phyloP scores from a whole-genome alignment of 352 stramenopile species.

The Elongisporangium anandrum region DNA sequence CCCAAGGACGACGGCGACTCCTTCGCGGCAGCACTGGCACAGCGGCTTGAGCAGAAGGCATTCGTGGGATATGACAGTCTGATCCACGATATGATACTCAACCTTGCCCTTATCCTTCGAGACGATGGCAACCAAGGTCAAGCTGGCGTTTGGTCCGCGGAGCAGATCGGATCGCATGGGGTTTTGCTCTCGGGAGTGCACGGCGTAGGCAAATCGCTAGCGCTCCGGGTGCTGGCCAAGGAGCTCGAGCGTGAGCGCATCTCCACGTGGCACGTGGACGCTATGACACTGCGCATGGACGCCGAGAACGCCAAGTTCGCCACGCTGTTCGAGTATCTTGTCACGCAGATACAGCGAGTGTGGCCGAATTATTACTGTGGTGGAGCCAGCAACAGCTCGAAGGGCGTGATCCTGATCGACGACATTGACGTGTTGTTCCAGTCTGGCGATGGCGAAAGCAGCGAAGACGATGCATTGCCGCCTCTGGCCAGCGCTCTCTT shows the following conservation, averaged over 20 bases:
- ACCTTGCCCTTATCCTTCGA: constrained; percentile 44
- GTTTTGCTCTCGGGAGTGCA: constrained; percentile 57
- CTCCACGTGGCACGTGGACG: constrained; percentile 20
- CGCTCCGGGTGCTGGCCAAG: constrained; percentile 20
- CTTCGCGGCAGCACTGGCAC: constrained; percentile 18
- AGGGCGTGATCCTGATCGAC: constrained; percentile 60
- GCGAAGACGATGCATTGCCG: constrained; percentile 24
- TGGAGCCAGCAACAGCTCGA: constrained; percentile 2
- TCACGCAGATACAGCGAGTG: constrained; percentile 25
- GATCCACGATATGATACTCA: constrained; percentile 48
- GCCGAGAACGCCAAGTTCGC: constrained; percentile 34
- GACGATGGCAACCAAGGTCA: constrained; percentile 1
- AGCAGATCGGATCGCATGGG: constrained; percentile 35
- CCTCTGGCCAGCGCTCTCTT: constrained; percentile 60
- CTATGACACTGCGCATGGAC: constrained; percentile 56
- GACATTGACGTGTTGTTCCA: constrained; percentile 69
- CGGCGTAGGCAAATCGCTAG: constrained; percentile 64
- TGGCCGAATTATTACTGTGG: constrained; percentile 12
- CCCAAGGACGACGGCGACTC: constrained; percentile 3
- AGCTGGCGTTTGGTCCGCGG: background rate
- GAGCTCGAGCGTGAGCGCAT: constrained; percentile 18
- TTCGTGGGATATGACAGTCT: constrained; percentile 54
- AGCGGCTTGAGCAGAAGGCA: constrained; percentile 22
- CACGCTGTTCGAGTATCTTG: constrained; percentile 58
- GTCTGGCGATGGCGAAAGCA: constrained; percentile 21